Evolutionary conservation across 345 rosid genomes (phyloP).

Genomic region (Hibiscus tridactylites): DNA sequence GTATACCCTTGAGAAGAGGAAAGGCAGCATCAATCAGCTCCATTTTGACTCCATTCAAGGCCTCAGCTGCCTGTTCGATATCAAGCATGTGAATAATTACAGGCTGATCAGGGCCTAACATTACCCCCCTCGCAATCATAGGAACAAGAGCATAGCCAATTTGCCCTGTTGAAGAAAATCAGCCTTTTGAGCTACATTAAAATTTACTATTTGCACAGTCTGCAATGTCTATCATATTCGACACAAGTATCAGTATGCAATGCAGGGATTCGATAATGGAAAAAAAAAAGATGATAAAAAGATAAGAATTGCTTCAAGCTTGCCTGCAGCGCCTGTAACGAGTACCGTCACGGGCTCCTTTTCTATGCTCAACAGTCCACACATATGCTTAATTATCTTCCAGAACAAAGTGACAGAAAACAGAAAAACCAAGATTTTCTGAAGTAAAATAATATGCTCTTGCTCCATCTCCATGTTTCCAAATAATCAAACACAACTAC

Average conservation of each 20-base stretch:
- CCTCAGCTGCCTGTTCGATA: background rate
- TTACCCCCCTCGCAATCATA: background rate
- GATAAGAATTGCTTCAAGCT: background rate
- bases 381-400: background rate
- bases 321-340: background rate
- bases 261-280: background rate
- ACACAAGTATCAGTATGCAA: background rate
- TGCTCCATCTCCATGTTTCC: background rate
- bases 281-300: background rate
- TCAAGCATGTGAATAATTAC: constrained; percentile 1
- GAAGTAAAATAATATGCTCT: background rate
- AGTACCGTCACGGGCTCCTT: background rate
- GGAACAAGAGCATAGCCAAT: constrained; percentile 1
- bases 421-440: background rate
- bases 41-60: background rate
- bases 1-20: background rate
- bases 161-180: background rate
- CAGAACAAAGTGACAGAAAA: background rate
- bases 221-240: background rate
- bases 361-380: background rate
- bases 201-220: background rate
- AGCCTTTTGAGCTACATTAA: background rate
- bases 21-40: constrained; percentile 11
- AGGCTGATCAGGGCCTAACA: background rate
- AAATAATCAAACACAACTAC: background rate